phyloP scores from a whole-genome alignment of 108 stramenopile species.

The Schizochytrium sp. region DNA sequence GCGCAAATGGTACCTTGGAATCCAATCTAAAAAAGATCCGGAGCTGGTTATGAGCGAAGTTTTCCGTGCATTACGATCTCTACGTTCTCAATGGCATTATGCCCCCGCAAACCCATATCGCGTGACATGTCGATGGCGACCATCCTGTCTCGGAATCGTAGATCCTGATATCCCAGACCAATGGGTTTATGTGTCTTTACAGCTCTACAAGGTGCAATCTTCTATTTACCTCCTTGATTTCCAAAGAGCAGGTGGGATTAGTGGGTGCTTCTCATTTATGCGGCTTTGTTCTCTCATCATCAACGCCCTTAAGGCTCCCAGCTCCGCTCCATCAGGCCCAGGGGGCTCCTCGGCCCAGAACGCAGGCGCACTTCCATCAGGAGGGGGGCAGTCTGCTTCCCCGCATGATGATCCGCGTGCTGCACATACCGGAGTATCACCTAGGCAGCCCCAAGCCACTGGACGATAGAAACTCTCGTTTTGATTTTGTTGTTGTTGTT shows the following conservation, averaged over 20 bases:
- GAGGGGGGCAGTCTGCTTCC: too few relatives aligned
- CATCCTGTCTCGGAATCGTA: conserved; percentile 2
- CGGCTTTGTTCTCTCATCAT: conserved; percentile 96
- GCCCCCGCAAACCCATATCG: conserved; percentile 87
- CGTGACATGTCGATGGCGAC: conserved; percentile 92
- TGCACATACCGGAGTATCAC: too few relatives aligned
- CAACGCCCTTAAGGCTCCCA: conserved; percentile 95
- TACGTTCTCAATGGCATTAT: conserved; percentile 92
- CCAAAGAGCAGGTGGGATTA: conserved; percentile 89
- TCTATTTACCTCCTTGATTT: conserved; percentile 97
- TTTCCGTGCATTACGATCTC: conserved; percentile 93
- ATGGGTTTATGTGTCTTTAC: conserved; percentile 87
- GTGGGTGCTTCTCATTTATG: conserved; percentile 97
- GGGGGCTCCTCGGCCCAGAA: not conserved
- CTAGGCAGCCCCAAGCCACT: too few relatives aligned
- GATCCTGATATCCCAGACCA: conserved; percentile 72
- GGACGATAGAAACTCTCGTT: too few relatives aligned
- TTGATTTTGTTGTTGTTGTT: too few relatives aligned
- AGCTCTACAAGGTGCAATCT: conserved; percentile 98
- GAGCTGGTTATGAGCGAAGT: conserved; percentile 99
- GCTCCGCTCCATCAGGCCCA: conserved; percentile 76
- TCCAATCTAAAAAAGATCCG: conserved; percentile 99
- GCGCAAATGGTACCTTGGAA: conserved; percentile 96
- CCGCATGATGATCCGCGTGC: too few relatives aligned
- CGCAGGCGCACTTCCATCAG: not conserved